phyloP scores from a whole-genome alignment of 1,284 basidiomycete species.

The Microbotryum lychnidis-dioicae region DNA sequence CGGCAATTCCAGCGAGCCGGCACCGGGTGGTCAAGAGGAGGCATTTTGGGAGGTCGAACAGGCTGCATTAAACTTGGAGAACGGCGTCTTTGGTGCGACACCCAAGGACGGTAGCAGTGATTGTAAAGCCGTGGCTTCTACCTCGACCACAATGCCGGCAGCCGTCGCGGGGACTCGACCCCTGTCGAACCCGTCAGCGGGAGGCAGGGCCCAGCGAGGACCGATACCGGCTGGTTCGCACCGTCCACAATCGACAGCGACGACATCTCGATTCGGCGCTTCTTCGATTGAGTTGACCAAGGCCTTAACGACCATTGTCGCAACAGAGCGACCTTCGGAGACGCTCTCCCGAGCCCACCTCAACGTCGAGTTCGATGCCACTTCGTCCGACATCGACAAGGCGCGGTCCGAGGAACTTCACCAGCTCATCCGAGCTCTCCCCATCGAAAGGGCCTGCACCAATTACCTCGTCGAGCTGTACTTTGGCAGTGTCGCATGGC shows the following conservation, averaged over 20 bases:
- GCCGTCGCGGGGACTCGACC: not conserved
- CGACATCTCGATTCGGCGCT: conserved; percentile 14
- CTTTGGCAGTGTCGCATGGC: conserved; percentile 26
- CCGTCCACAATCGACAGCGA: not conserved
- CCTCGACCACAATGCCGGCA: not conserved
- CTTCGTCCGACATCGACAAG: not conserved
- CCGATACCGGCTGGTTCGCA: not conserved
- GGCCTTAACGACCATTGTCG: conserved; percentile 25
- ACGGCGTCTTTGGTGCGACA: conserved; percentile 23
- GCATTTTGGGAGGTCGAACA: conserved; percentile 27
- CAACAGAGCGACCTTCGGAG: not conserved
- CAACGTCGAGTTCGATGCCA: conserved; percentile 26
- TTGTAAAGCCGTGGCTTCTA: not conserved
- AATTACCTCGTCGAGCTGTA: conserved; percentile 24
- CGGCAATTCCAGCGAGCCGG: not conserved
- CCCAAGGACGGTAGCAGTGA: not conserved
- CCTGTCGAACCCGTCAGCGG: not conserved
- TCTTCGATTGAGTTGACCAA: conserved; percentile 22
- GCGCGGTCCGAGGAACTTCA: conserved; percentile 13
- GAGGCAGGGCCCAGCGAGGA: not conserved
- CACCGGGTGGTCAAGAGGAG: conserved; percentile 4
- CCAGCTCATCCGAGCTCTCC: conserved; percentile 19
- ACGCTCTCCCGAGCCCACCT: conserved; percentile 14
- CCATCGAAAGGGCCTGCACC: conserved; percentile 4
- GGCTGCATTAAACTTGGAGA: conserved; percentile 25